Evolutionary conservation across 2,329 filamentous ascomycete genomes (phyloP).

Genomic region (Incumbomyces delicatus): DNA sequence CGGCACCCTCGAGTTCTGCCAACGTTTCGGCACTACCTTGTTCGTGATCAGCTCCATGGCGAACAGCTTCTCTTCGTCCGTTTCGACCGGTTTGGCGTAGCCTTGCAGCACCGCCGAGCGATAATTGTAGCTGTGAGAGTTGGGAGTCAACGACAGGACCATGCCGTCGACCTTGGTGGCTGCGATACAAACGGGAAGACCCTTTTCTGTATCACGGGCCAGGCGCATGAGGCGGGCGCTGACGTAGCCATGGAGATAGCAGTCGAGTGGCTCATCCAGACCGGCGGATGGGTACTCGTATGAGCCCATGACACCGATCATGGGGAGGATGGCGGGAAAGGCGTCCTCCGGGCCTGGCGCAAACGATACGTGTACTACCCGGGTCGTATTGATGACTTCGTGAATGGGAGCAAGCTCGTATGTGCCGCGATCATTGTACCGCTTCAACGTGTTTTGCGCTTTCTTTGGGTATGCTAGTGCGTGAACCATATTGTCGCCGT

Average conservation of each 20-base stretch:
- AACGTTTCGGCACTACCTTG: slow-evolving; percentile 58
- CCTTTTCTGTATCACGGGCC: slow-evolving; percentile 38
- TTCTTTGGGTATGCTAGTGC: slow-evolving; percentile 51
- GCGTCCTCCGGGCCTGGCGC: slow-evolving; percentile 49
- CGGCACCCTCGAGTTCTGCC: slow-evolving; percentile 58
- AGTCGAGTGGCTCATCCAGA: slow-evolving; percentile 56
- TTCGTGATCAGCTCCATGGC: slow-evolving; percentile 74
- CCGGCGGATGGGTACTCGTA: slow-evolving; percentile 54
- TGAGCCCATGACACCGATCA: slow-evolving; percentile 75
- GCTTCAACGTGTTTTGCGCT: slow-evolving; percentile 55
- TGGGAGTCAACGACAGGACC: slow-evolving; percentile 68
- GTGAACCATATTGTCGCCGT: slow-evolving; percentile 30
- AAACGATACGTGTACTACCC: slow-evolving; percentile 74
- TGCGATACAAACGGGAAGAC: slow-evolving; percentile 61
- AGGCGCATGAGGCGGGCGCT: slow-evolving; percentile 66
- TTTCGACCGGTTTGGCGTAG: slow-evolving; percentile 57
- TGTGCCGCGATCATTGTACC: slow-evolving; percentile 54
- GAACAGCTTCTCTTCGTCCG: slow-evolving; percentile 61
- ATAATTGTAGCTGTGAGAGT: slow-evolving; percentile 79
- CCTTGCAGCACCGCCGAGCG: slow-evolving; percentile 72
- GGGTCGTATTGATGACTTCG: slow-evolving; percentile 61
- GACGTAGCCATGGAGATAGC: slow-evolving; percentile 80
- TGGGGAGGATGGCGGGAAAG: slow-evolving; percentile 69
- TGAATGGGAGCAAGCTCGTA: slow-evolving; percentile 69
- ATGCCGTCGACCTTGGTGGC: slow-evolving; percentile 70